Conservation (phyloP, 208 protist species). For the Tritrichomonas foetus region DNA sequence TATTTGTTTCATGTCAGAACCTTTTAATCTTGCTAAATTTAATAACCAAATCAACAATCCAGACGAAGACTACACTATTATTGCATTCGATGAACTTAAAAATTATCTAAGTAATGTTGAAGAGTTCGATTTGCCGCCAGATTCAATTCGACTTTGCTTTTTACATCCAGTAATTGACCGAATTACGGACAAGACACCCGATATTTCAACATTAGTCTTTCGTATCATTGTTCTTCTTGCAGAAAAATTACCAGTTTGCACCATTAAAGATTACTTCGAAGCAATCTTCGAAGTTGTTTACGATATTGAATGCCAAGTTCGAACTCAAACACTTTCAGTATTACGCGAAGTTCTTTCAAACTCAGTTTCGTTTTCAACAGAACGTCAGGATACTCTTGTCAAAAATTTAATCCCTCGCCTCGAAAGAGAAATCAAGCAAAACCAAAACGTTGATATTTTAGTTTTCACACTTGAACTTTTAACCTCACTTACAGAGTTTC, state of each 20-base stretch:
- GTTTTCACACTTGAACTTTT: neutral
- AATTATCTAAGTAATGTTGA: neutral
- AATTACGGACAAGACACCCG: neutral
- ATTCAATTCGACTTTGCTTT: neutral
- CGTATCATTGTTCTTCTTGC: neutral
- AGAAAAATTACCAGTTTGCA: neutral
- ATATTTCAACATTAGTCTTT: neutral
- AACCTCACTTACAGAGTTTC: neutral
- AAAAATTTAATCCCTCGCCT: neutral
- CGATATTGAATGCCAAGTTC: neutral
- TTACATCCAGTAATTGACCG: neutral
- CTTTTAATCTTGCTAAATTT: no score
- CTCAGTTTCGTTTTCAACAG: neutral
- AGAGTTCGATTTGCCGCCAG: neutral
- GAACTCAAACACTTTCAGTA: neutral
- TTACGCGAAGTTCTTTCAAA: neutral
- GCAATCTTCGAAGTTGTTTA: neutral
- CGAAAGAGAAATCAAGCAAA: neutral
- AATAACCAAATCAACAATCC: neutral
- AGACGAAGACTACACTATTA: neutral
- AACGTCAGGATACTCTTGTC: neutral
- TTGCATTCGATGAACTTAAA: neutral
- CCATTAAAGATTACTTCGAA: neutral
- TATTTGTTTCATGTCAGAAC: no score
- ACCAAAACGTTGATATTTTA: neutral